Evolutionary conservation across 2,329 filamentous ascomycete species (phyloP).

Genomic region (Sclerotinia nivalis): DNA sequence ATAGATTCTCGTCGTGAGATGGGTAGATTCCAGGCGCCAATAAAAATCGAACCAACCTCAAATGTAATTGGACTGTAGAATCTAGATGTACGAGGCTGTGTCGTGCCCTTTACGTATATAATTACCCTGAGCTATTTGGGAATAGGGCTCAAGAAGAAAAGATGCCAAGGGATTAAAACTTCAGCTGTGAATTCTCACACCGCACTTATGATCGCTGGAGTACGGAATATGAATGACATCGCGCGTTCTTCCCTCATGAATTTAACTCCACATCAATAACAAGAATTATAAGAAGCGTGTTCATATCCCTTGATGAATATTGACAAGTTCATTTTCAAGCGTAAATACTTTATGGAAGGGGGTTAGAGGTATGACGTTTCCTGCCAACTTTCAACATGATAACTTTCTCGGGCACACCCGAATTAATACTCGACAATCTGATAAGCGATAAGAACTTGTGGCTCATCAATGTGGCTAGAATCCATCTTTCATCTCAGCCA

Average conservation of each 20-base stretch:
- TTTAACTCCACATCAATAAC: too few relatives aligned
- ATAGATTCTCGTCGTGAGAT: background rate
- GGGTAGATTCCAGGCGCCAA: background rate
- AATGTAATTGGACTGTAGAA: background rate
- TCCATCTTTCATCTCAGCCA: background rate
- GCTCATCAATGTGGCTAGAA: background rate
- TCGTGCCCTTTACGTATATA: background rate
- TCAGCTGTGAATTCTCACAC: slow-evolving; percentile 11
- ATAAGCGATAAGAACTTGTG: slow-evolving; percentile 10
- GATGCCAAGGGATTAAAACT: background rate
- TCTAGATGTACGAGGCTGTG: background rate
- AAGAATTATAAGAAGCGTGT: too few relatives aligned
- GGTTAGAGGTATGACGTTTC: too few relatives aligned
- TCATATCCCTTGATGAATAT: too few relatives aligned
- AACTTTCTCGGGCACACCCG: background rate
- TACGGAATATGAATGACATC: background rate
- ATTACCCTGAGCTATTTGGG: background rate
- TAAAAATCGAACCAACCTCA: background rate
- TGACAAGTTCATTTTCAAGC: too few relatives aligned
- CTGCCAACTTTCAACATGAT: background rate
- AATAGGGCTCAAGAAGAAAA: background rate
- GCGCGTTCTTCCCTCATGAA: background rate
- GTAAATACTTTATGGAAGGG: too few relatives aligned
- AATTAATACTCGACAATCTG: too few relatives aligned
- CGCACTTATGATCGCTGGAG: background rate